phyloP scores from a whole-genome alignment of 495 filamentous ascomycete species.

The Aspergillus wentii region DNA sequence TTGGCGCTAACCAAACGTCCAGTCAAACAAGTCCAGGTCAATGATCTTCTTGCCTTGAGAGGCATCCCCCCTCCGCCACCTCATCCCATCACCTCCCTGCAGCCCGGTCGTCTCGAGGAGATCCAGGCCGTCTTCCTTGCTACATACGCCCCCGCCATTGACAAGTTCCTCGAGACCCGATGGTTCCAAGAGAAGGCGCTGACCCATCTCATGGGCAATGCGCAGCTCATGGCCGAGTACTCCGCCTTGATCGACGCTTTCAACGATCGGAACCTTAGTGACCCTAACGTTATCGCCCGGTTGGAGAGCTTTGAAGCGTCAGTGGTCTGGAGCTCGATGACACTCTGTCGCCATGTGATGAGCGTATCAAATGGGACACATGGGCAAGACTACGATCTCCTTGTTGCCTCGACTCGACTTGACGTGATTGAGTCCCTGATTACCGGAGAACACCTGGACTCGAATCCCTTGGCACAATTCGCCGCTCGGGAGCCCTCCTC shows the following conservation, averaged over 20 bases:
- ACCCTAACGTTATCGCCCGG: slow-evolving; percentile 39
- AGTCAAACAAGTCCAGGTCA: slow-evolving; percentile 70
- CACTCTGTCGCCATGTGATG: slow-evolving; percentile 39
- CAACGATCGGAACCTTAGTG: slow-evolving; percentile 35
- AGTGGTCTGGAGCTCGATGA: slow-evolving; percentile 66
- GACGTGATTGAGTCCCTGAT: slow-evolving; percentile 71
- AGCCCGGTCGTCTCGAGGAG: slow-evolving; percentile 55
- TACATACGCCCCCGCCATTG: slow-evolving; percentile 72
- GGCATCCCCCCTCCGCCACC: slow-evolving; percentile 57
- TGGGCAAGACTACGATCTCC: slow-evolving; percentile 47
- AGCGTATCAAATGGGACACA: slow-evolving; percentile 32
- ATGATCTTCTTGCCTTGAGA: slow-evolving; percentile 67
- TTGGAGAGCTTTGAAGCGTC: slow-evolving; percentile 62
- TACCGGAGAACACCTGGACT: slow-evolving; percentile 58
- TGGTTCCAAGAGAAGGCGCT: slow-evolving; percentile 65
- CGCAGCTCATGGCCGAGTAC: slow-evolving; percentile 57
- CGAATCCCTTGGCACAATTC: slow-evolving; percentile 49
- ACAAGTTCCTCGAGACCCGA: slow-evolving; percentile 75
- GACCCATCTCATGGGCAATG: slow-evolving; percentile 50
- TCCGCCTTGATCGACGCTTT: slow-evolving; percentile 53
- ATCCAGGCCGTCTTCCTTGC: slow-evolving; percentile 69
- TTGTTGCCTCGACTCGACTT: slow-evolving; percentile 60
- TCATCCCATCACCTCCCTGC: slow-evolving; percentile 50
- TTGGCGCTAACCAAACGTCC: background rate
- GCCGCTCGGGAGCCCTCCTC: slow-evolving; percentile 35